Evolutionary conservation across 1,284 basidiomycete genomes (phyloP), one percentile per base, ranked within the genome.

Genomic region (Trichosporon coremiiforme): DNA sequence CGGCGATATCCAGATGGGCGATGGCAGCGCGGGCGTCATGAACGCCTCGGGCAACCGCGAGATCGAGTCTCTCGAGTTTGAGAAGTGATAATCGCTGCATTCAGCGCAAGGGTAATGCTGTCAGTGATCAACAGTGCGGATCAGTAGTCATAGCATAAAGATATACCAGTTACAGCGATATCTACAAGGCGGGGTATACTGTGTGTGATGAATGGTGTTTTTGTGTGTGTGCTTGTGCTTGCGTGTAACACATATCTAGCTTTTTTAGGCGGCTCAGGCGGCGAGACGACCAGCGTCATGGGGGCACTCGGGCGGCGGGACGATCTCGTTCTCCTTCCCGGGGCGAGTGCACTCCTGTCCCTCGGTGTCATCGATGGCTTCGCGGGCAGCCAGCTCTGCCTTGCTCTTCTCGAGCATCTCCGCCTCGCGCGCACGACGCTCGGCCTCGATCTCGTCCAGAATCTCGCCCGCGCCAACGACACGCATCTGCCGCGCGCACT

Each of bases 371-470:
- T 62, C 57, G 6, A 33, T n/a, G 15, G 29, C 29, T 31, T 31
- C 57, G 17, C 57, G 57, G 57, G 29, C 29, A 7, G 57, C 57
- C 17, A 62, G 65, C 47, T 38, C 65, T 1, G 55, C 66, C 7
- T 31, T 13, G 12, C 75, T 78, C 68, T 77, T 78, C 68, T 79
- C 75, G 45, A 85, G 80, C 22, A 85, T 86, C 74, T 86, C 86
- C 29, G 77, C 84, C 65, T 89, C 87, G 69, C 88, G 85, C 70
- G 84, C 85, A 73, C 86, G 87, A 73, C 91, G 86, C 74, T 93
- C 90, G 70, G 80, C 80, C 15, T 88, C 90, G 76, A 96, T 91
- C 68, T 91, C 91, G 33, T 92, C 90, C 78, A 96, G 79, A 73
- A 96, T 92, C 72, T 86, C 87, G 77, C 86, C 87, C 17, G 91